Evolutionary conservation across 1,139 yeast species (phyloP), one percentile per base, ranked within the genome.

Genomic region (Diutina pseudorugosa): DNA sequence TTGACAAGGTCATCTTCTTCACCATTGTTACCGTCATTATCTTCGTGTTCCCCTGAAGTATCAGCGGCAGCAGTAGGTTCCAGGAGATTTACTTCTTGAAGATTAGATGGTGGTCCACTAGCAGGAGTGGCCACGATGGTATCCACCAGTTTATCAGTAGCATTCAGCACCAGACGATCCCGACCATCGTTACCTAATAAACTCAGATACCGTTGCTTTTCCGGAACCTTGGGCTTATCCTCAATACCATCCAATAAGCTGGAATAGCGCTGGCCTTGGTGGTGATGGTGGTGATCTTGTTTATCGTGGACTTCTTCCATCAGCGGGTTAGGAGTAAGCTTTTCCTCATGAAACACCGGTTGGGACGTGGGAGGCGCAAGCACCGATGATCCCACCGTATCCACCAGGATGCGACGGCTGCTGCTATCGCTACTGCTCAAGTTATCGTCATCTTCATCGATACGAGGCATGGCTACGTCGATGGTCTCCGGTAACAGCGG

Each of bases 271-370:
- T 45, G 36, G 36, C 5, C 5, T 11, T 2, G 36, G n/a, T n/a
- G n/a, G n/a, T n/a, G n/a, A n/a, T n/a, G n/a, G n/a, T n/a, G n/a
- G n/a, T n/a, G n/a, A n/a, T n/a, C 36, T n/a, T 30, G 41, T 19
- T 16, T 19, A 7, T 27, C 49, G 12, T 14, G 19, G 1, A 45
- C 27, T 8, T 45, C 40, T 14, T 45, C 49, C 49, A 27, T 27
- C 49, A 45, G 49, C n/a, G 49, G 40, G 40, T 45, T 45, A 7
- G 49, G 49, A 9, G 49, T 45, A 33, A 45, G 49, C 40, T 27
- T 25, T 12, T 45, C 49, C 16, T 45, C 49, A 11, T 45, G 49
- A 41, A 45, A 45, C 14, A 45, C 49, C n/a, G 36, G 49, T 19
- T 27, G 8, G n/a, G 36, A 4, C 14, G 36, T 25, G 7, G 49